phyloP scores from a whole-genome alignment of 2,329 filamentous ascomycete species.

The Ascochyta koolunga region DNA sequence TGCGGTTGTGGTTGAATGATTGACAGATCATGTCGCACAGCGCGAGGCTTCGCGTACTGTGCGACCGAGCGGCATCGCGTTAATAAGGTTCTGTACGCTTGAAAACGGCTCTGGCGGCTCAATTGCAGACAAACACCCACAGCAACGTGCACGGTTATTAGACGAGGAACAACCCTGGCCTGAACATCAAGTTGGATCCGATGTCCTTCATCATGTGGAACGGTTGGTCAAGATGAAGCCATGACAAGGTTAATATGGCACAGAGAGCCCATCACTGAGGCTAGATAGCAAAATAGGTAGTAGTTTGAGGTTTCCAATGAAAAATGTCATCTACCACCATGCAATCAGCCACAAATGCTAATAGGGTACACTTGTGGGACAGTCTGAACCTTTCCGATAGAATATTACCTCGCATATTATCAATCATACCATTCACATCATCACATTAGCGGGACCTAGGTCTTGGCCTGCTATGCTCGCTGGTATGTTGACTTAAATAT shows the following conservation, averaged over 20 bases:
- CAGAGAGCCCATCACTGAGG: neutral
- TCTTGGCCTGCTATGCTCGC: neutral
- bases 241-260: neutral
- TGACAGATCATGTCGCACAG: conserved; percentile 12
- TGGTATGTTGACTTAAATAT: conserved; percentile 44
- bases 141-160: neutral
- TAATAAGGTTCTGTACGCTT: neutral
- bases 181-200: neutral
- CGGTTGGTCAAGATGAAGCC: neutral
- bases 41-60: conserved; percentile 3
- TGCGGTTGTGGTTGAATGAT: neutral
- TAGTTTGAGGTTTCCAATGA: neutral
- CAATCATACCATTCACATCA: conserved; percentile 29
- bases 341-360: conserved; percentile 11
- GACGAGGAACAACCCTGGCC: neutral
- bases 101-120: neutral
- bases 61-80: neutral
- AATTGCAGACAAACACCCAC: too few species aligned
- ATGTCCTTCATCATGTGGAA: neutral
- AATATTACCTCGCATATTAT: conserved; percentile 2
- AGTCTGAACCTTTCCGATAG: neutral
- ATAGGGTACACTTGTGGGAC: conserved; percentile 6
- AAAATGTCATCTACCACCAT: conserved; percentile 3
- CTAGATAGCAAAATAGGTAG: neutral
- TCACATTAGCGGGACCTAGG: conserved; percentile 28